Evolutionary conservation across 106 monocot genomes (phyloP).

Genomic region (Apostasia shenzhenica): DNA sequence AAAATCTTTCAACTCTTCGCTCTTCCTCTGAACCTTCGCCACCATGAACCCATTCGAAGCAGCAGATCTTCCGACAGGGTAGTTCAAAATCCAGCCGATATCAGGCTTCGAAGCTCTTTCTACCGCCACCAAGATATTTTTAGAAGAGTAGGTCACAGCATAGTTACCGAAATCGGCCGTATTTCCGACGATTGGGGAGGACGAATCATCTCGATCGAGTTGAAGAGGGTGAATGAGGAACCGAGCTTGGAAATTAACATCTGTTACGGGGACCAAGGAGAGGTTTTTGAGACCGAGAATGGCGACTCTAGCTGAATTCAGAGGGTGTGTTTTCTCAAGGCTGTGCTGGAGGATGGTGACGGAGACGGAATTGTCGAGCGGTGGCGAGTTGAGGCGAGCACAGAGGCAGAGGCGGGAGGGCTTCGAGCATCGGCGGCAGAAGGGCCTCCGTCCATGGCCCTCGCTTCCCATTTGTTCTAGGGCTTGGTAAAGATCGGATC

Average conservation of each 20-base stretch:
- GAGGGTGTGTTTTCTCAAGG: slow-evolving; percentile 63
- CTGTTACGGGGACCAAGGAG: slow-evolving; percentile 38
- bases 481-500: neutral
- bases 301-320: slow-evolving; percentile 72
- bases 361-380: slow-evolving; percentile 54
- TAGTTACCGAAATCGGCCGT: slow-evolving; percentile 18
- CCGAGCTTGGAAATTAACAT: slow-evolving; percentile 46
- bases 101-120: slow-evolving; percentile 48
- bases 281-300: slow-evolving; percentile 55
- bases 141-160: slow-evolving; percentile 22
- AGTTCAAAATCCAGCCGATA: slow-evolving; percentile 26
- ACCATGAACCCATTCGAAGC: slow-evolving; percentile 53
- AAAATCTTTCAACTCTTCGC: slow-evolving; percentile 23
- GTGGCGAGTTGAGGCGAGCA: slow-evolving; percentile 48
- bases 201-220: neutral
- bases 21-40: slow-evolving; percentile 48
- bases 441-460: slow-evolving; percentile 23
- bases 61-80: slow-evolving; percentile 27
- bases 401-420: slow-evolving; percentile 68
- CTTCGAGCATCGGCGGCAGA: slow-evolving; percentile 69
- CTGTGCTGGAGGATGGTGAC: slow-evolving; percentile 77
- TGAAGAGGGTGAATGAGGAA: slow-evolving; percentile 45
- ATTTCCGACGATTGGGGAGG: neutral
- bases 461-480: slow-evolving; percentile 18
- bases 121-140: slow-evolving; percentile 26